These are phyloP conservation scores for Claviceps capensis DNA, from an alignment of 2,329 filamentous ascomycete species.

Conservation along the genomic window DNA sequence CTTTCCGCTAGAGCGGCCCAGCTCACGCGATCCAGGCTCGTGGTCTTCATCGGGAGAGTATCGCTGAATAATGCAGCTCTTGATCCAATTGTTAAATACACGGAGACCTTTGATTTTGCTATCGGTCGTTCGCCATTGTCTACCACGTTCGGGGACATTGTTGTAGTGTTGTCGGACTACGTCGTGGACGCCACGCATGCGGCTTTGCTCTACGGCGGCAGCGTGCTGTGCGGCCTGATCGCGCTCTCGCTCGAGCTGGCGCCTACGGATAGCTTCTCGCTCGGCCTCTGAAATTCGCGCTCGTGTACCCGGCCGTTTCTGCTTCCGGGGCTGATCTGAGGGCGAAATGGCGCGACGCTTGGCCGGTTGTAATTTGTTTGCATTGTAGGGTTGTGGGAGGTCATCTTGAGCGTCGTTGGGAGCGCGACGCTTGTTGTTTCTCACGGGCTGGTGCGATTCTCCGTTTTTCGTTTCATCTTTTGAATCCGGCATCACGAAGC, in stretches of 20 bases:
- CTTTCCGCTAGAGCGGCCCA: slow-evolving; percentile 35
- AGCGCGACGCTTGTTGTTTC: slow-evolving; percentile 18
- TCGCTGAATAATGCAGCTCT: slow-evolving; percentile 93
- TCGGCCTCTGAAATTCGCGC: slow-evolving; percentile 55
- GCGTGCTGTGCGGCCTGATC: slow-evolving; percentile 24
- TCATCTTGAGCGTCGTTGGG: slow-evolving; percentile 25
- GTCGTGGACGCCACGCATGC: slow-evolving; percentile 52
- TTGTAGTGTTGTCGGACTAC: slow-evolving; percentile 94
- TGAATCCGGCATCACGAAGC: neutral
- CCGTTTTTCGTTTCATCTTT: neutral
- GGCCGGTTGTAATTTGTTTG: slow-evolving; percentile 41
- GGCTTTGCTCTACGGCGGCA: slow-evolving; percentile 23
- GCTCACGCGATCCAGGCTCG: slow-evolving; percentile 43
- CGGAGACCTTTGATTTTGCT: slow-evolving; percentile 90
- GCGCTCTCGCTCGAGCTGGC: slow-evolving; percentile 42
- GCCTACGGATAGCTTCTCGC: slow-evolving; percentile 51
- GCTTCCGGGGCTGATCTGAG: slow-evolving; percentile 46
- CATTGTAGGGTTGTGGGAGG: slow-evolving; percentile 47
- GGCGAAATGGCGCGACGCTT: slow-evolving; percentile 44
- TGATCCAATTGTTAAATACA: slow-evolving; percentile 98
- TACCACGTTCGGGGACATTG: slow-evolving; percentile 79
- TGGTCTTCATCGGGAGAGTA: slow-evolving; percentile 75
- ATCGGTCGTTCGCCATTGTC: slow-evolving; percentile 88
- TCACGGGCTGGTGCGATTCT: slow-evolving; percentile 1
- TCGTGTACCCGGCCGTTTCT: slow-evolving; percentile 54